A percentile compares a stretch with the other conserved stretches of the same genome.
phyloP scores from a whole-genome alignment of 2,329 filamentous ascomycete genomes.

The Phyllosticta paracitricarpa region DNA sequence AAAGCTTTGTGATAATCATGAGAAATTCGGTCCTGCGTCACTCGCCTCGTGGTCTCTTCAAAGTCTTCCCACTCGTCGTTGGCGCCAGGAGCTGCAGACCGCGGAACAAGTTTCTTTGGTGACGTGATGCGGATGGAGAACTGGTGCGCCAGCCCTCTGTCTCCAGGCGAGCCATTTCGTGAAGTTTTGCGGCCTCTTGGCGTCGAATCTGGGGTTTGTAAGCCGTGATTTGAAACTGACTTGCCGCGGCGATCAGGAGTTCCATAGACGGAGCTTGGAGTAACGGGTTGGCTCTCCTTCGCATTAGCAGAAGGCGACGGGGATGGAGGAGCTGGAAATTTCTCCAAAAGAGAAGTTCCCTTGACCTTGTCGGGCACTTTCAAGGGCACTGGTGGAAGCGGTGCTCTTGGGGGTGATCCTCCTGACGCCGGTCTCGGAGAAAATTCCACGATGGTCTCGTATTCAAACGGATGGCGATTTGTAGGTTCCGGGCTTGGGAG shows the following conservation, averaged over 20 bases:
- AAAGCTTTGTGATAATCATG: conserved; percentile 3
- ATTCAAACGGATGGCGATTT: conserved; percentile 4
- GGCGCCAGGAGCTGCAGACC: conserved; percentile 3
- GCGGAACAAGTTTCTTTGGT: neutral
- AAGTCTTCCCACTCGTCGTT: conserved; percentile 1
- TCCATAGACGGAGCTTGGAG: neutral
- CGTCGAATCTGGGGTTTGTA: neutral
- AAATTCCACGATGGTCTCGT: conserved; percentile 2
- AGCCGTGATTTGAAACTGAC: neutral
- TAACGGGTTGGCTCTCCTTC: neutral
- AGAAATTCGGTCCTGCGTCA: neutral
- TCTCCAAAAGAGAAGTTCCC: neutral
- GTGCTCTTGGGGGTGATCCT: conserved; percentile 1
- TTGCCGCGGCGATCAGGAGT: neutral
- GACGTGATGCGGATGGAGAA: neutral
- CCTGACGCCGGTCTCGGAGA: neutral
- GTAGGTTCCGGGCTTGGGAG: neutral
- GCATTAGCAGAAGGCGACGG: neutral
- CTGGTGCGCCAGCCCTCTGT: neutral
- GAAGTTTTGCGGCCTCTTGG: neutral
- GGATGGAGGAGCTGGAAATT: neutral
- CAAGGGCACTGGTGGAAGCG: conserved; percentile 1
- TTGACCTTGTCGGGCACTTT: neutral
- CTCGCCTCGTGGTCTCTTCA: neutral
- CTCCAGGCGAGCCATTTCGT: neutral